These are phyloP conservation scores for Nakaseomyces delphensis DNA, from an alignment of 1,139 yeast species.

Conservation along the genomic window DNA sequence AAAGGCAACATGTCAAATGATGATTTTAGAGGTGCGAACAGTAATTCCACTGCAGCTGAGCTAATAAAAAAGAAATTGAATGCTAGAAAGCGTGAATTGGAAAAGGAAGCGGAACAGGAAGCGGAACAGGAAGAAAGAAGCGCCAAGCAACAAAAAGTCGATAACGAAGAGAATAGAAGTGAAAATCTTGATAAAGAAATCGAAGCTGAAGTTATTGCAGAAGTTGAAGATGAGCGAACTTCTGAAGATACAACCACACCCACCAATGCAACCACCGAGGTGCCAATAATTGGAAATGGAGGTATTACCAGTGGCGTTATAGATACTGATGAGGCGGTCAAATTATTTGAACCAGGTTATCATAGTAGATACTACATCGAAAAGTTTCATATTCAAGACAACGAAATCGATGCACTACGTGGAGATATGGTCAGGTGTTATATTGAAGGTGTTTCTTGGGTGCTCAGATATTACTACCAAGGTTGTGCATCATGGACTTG, in stretches of 20 bases:
- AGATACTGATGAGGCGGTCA: constrained; percentile 50
- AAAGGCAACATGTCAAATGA: constrained; percentile 27
- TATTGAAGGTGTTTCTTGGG: constrained; percentile 96
- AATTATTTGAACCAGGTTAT: constrained; percentile 83
- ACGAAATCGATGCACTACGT: constrained; percentile 48
- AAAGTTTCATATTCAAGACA: constrained; percentile 55
- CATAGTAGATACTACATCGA: constrained; percentile 67
- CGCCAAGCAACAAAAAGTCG: constrained; percentile 8
- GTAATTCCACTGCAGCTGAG: constrained; percentile 37
- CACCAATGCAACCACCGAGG: constrained; percentile 11
- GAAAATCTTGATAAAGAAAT: constrained; percentile 18
- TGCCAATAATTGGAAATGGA: constrained; percentile 28
- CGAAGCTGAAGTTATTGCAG: constrained; percentile 21
- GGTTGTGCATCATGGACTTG: constrained; percentile 99
- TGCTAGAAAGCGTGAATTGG: constrained; percentile 22
- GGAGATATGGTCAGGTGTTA: constrained; percentile 62
- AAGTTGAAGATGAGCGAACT: constrained; percentile 24
- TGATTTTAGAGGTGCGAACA: constrained; percentile 32
- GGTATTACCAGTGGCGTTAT: constrained; percentile 27
- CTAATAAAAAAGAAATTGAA: constrained; percentile 34
- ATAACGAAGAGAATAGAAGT: constrained; percentile 16
- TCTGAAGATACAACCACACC: constrained; percentile 15
- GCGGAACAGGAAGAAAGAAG: constrained; percentile 13
- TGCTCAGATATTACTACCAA: constrained; percentile 81
- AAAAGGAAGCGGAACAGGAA: constrained; percentile 17